phyloP scores from a whole-genome alignment of 192 early-diverging fungal genomes.

The Dissophora ornata region DNA sequence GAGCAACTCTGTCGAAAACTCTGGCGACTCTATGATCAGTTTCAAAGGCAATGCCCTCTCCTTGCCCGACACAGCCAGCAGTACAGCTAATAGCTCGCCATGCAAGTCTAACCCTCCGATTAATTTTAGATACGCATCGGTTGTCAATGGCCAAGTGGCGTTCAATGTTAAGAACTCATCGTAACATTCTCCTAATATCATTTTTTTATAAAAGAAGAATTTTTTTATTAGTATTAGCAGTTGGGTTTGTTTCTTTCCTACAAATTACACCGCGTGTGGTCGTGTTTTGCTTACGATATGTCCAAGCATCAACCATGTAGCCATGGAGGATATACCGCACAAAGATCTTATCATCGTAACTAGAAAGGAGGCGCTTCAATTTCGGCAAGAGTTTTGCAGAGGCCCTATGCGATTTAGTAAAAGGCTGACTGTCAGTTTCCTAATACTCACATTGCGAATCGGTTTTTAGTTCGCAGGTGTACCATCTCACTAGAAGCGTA shows the following conservation, averaged over 20 bases:
- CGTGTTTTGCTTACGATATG: conserved; percentile 30
- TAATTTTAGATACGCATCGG: conserved; percentile 11
- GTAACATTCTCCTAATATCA: conserved; percentile 16
- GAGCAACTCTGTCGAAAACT: background rate
- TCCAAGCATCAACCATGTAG: conserved; percentile 49
- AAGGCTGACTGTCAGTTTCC: too few relatives aligned
- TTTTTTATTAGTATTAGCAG: background rate
- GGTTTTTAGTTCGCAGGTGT: too few relatives aligned
- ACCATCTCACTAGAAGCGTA: too few relatives aligned
- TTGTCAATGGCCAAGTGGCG: conserved; percentile 13
- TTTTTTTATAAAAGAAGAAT: background rate
- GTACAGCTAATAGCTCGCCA: background rate
- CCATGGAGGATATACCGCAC: conserved; percentile 26
- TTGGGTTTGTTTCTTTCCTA: background rate
- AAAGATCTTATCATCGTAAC: background rate
- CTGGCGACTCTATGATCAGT: background rate
- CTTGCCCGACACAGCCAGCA: conserved; percentile 5
- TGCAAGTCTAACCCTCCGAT: conserved; percentile 8
- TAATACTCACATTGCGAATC: too few relatives aligned
- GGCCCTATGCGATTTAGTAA: conserved; percentile 2
- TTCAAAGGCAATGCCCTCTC: conserved; percentile 11
- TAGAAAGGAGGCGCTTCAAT: conserved; percentile 5
- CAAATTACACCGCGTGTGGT: too few relatives aligned
- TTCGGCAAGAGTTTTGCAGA: conserved; percentile 2
- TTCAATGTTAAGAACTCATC: conserved; percentile 41